These are phyloP conservation scores for Sesbania bispinosa DNA, from an alignment of 306 rosid species.

Conservation along the genomic window DNA sequence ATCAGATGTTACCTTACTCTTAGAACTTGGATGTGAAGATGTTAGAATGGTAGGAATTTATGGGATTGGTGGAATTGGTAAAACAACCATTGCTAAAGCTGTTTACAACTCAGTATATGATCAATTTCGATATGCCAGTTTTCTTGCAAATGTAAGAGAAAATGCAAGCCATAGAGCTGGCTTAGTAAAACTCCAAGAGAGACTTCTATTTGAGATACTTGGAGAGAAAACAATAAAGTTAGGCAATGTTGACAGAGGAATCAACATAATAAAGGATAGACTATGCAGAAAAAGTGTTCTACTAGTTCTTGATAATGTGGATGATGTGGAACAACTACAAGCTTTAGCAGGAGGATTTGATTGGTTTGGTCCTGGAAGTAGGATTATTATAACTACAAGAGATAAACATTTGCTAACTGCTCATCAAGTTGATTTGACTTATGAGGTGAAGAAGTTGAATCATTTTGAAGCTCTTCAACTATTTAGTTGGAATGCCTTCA, in stretches of 20 bases:
- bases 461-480: constrained; percentile 26
- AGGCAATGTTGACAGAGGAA: constrained; percentile 27
- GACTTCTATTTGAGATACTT: constrained; percentile 29
- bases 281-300: constrained; percentile 22
- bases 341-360: constrained; percentile 16
- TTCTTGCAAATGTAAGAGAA: constrained; percentile 30
- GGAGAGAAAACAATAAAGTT: constrained; percentile 23
- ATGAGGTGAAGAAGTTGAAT: constrained; percentile 28
- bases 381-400: constrained; percentile 25
- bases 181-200: constrained; percentile 30
- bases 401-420: constrained; percentile 30
- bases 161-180: constrained; percentile 16
- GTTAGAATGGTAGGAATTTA: constrained; percentile 29
- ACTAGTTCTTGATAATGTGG: constrained; percentile 30
- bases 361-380: constrained; percentile 32
- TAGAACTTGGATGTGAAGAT: constrained; percentile 19
- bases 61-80: constrained; percentile 36
- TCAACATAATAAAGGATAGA: constrained; percentile 24
- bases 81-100: constrained; percentile 33
- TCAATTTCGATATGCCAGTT: constrained; percentile 22
- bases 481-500: constrained; percentile 40
- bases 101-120: constrained; percentile 22
- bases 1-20: constrained; percentile 27
- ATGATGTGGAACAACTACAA: constrained; percentile 24
- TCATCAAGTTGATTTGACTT: constrained; percentile 18